Conservation (phyloP, 495 filamentous ascomycete genomes). For the Neurospora tetrasperma region DNA sequence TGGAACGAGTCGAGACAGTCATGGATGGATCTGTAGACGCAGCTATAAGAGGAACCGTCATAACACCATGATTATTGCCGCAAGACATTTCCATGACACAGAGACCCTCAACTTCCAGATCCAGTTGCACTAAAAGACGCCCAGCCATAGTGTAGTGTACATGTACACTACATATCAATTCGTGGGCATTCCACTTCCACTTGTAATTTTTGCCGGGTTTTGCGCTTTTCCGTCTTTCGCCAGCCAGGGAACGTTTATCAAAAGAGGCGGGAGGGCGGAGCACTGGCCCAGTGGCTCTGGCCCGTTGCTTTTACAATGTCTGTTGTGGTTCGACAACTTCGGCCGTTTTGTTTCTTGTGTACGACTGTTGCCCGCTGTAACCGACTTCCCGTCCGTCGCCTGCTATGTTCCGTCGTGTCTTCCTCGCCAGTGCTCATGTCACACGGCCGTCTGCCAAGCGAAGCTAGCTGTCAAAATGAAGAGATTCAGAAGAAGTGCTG, state of each 20-base stretch:
- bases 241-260: neutral
- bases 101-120: neutral
- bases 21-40: neutral
- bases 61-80: neutral
- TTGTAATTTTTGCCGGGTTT: neutral
- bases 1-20: neutral
- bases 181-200: too few species aligned
- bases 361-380: neutral
- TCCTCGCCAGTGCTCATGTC: neutral
- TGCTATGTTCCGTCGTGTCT: neutral
- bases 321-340: neutral
- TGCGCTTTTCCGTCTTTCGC: neutral
- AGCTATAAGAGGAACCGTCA: neutral
- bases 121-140: neutral
- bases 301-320: neutral
- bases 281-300: neutral
- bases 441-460: neutral
- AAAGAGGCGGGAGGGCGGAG: neutral
- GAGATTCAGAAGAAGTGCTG: neutral
- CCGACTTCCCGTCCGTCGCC: neutral
- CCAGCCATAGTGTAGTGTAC: neutral
- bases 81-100: neutral
- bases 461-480: neutral
- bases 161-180: too few species aligned
- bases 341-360: neutral